Percentiles rank a stretch among this genome's conserved stretches.
Evolutionary conservation across 129 eudicot species (phyloP).

Genomic region (Tanacetum coccineum): DNA sequence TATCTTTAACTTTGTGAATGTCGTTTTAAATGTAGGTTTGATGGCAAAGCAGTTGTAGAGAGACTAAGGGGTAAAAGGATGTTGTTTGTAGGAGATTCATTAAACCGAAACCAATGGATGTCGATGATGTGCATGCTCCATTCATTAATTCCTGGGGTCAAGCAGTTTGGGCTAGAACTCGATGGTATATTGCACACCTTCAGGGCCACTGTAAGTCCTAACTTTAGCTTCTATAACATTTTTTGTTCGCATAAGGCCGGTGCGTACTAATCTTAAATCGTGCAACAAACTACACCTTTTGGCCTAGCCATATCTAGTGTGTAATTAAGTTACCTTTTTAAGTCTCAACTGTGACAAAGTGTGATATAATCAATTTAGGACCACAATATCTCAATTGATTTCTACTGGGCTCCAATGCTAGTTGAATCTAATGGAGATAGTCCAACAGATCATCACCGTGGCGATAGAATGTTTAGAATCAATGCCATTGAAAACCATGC

Average conservation of each 20-base stretch:
- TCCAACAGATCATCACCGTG: conserved; percentile 28
- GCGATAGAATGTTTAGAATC: conserved; percentile 34
- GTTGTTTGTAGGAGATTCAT: conserved; percentile 61
- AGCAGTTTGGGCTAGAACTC: conserved; percentile 17
- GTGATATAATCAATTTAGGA: conserved; percentile 24
- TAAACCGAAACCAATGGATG: conserved; percentile 62
- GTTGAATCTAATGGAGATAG: conserved; percentile 55
- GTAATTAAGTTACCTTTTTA: too few species aligned
- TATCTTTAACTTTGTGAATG: neutral
- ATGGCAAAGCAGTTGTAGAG: conserved; percentile 49
- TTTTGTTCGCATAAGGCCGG: too few species aligned
- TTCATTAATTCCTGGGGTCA: conserved; percentile 29
- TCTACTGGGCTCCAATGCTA: conserved; percentile 48
- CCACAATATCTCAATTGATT: conserved; percentile 40
- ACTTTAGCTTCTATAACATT: neutral
- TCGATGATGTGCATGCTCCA: conserved; percentile 62
- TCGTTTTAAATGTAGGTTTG: conserved; percentile 36
- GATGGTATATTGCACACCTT: conserved; percentile 40
- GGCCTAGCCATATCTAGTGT: too few species aligned
- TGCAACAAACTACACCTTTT: neutral
- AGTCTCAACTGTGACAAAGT: too few species aligned
- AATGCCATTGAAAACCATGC: conserved; percentile 35
- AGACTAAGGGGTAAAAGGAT: conserved; percentile 50
- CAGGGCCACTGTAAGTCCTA: conserved; percentile 37
- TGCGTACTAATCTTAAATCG: neutral